These are phyloP conservation scores for Leccinum pachyderme DNA, from an alignment of 1,284 basidiomycete species.

Conservation along the genomic window DNA sequence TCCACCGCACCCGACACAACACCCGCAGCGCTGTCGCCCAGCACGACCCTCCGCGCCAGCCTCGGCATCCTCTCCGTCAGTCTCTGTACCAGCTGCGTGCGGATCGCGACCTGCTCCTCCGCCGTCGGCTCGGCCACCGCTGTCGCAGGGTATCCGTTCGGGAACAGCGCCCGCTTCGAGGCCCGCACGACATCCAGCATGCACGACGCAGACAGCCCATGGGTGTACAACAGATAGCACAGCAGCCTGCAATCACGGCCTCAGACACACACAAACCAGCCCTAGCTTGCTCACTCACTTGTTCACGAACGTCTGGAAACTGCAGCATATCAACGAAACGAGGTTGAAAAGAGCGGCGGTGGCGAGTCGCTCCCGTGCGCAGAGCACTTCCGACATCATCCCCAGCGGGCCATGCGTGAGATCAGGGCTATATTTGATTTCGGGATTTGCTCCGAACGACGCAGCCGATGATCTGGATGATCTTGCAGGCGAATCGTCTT, in stretches of 20 bases:
- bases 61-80: constrained; percentile 39
- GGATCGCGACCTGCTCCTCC: constrained; percentile 64
- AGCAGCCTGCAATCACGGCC: constrained; percentile 46
- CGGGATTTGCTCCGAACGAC: constrained; percentile 13
- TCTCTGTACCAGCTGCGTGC: constrained; percentile 49
- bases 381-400: constrained; percentile 51
- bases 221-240: constrained; percentile 55
- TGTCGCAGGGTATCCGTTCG: constrained; percentile 75
- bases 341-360: constrained; percentile 41
- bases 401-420: constrained; percentile 37
- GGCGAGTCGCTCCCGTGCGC: constrained; percentile 44
- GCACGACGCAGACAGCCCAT: constrained; percentile 55
- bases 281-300: constrained; percentile 37
- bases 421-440: constrained; percentile 8
- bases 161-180: constrained; percentile 68
- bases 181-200: constrained; percentile 44
- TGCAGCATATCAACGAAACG: constrained; percentile 36
- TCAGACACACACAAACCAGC: constrained; percentile 1
- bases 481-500: constrained; percentile 10
- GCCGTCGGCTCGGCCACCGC: constrained; percentile 63
- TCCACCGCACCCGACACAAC: background rate
- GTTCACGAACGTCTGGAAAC: constrained; percentile 50
- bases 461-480: constrained; percentile 13
- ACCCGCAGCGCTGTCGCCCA: constrained; percentile 38
- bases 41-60: constrained; percentile 36